Evolutionary conservation across 768 basidiomycete genomes (phyloP), one percentile per base, ranked within the genome.

Genomic region (Dentipellis fragilis): DNA sequence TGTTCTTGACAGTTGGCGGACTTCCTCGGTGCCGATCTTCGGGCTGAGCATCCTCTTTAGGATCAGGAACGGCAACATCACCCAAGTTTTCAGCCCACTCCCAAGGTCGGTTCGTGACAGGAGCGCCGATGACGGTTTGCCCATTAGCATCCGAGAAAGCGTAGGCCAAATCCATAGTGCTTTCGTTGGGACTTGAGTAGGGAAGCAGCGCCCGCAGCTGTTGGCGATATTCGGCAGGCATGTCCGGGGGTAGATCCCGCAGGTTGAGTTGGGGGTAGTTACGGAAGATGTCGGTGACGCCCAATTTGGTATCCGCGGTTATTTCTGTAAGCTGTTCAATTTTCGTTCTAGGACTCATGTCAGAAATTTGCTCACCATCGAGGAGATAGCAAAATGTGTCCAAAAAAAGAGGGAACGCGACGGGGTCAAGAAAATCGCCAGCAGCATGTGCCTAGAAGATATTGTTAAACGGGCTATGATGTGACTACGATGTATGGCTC

Each of bases 1-100:
- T 72, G 63, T 91, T 91, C 66, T 77, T 84, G 45, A 87, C 71
- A 12, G 64, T 45, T 52, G 72, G 63, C 57, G 65, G 72, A 14
- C 63, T 64, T 49, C 68, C 65, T 10, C 70, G 59, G 9, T 69
- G 68, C 46, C 72, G 72, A 46, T 69, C 71, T 38, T 75, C 74
- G 19, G 73, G 72, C 23, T 68, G 67, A 22, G 75, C 69, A 35
- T 72, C 71, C 10, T 77, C 76, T 34, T 73, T 76, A 10, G 73
- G 65, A 23, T 79, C 77, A 3, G 72, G 59, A 10, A 71, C 63
- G 8, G 73, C 57, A 3, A 75, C 72, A 52, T 86, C 84, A 9
- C 87, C 87, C 3, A 90, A 63, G 64, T 85, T 80, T 67, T 92
- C 89, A 7, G 84, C 80, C 88, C 89, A 91, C 66, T 92, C 89